Evolutionary conservation across 345 rosid species (phyloP), one percentile per base, ranked within the genome.

Genomic region (Boechera stricta): DNA sequence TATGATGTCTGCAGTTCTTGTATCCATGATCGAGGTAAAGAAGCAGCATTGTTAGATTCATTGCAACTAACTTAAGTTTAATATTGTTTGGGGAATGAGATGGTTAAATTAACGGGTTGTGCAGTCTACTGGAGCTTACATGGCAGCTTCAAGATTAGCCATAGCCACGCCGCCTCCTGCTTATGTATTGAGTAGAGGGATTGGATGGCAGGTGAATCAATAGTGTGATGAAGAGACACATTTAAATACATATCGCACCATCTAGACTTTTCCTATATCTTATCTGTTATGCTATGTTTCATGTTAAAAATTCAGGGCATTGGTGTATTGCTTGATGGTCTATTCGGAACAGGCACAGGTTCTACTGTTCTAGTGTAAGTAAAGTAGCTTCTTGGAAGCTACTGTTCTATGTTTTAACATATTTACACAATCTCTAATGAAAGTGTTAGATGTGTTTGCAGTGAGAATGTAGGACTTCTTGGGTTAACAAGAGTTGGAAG

Each of bases 131-230:
- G 98, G 92, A 62, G 97, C 98, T 56, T 96, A 87, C 86, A 87
- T 87, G 82, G 99, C 97, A 32, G 99, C 99, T 67, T 88, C 99
- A 53, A 88, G 98, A 21, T 82, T 96, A 77, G 97, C 98, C 33
- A 93, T 91, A 73, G 99, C 99, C 69, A 96, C 99, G 10, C 98
- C 99, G 0, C 99, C 99, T 78, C 99, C 98, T 26, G 99, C 99
- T 53, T 91, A 89, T 72, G 96, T 96, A 31, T 74, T 93, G 81
- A 93, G 98, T 79, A 92, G 98, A 38, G 98, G 99, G 28, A 93
- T 95, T 72, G 99, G 99, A 73, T 93, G 98, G 98, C 99, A 91
- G 96, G 98, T 89, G 63, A 83, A 76, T 44, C 39, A 10, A 10
- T 55, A 26, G 31, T 68, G 54, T 16, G 1, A 48, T 36, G 0